Evolutionary conservation across 2,329 filamentous ascomycete genomes (phyloP).

Genomic region (Trichoderma simmonsii): DNA sequence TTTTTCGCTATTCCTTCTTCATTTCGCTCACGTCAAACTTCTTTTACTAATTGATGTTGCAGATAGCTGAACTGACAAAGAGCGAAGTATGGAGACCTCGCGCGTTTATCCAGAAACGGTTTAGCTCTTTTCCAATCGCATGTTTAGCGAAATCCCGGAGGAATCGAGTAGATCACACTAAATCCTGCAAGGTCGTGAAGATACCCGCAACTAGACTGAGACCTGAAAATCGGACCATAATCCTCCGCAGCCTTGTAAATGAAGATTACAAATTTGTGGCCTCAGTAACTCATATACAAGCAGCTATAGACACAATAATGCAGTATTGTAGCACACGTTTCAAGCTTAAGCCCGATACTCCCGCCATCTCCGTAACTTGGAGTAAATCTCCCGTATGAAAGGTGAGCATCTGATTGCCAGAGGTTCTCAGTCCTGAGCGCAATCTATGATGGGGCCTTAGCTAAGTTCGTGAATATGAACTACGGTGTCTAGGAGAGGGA

Average conservation of each 20-base stretch:
- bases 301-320: background rate
- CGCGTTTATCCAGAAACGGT: background rate
- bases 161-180: background rate
- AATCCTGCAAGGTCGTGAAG: background rate
- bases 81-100: background rate
- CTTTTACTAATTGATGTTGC: background rate
- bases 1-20: background rate
- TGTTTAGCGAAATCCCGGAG: background rate
- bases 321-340: background rate
- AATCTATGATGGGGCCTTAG: background rate
- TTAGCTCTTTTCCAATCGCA: background rate
- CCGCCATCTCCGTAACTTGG: background rate
- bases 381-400: background rate
- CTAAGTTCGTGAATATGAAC: background rate
- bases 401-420: background rate
- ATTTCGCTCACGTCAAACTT: background rate
- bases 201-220: background rate
- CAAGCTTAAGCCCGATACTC: background rate
- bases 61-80: background rate
- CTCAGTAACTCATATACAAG: fast-evolving
- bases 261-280: background rate
- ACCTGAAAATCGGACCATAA: background rate
- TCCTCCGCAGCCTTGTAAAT: background rate
- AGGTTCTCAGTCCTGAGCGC: background rate
- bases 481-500: background rate